A percentile compares a stretch with the other conserved stretches of the same genome.
These are phyloP conservation scores for Penicillium bovifimosum DNA, from an alignment of 495 filamentous ascomycete genomes.

Conservation along the genomic window DNA sequence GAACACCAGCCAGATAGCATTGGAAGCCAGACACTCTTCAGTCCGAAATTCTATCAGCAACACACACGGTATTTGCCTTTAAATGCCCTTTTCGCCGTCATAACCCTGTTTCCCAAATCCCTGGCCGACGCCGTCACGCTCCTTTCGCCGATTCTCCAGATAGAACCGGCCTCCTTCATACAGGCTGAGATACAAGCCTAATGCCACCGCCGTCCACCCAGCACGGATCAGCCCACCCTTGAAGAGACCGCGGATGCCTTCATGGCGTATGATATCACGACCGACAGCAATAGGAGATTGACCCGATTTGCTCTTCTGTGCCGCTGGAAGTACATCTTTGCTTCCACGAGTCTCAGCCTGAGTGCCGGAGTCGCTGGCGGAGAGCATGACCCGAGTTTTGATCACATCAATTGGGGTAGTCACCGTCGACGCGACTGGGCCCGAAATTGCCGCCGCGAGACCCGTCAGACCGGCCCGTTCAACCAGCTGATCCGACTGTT, in stretches of 20 bases:
- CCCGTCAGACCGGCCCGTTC: conserved; percentile 62
- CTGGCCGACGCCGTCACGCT: conserved; percentile 8
- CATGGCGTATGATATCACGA: conserved; percentile 52
- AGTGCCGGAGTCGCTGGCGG: conserved; percentile 29
- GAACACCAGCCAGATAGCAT: too few relatives aligned
- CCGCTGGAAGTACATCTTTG: not conserved
- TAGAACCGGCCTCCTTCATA: conserved; percentile 77
- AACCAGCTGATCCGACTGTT: conserved; percentile 13
- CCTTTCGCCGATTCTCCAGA: conserved; percentile 46
- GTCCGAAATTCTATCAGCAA: not conserved
- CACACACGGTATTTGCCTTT: not conserved
- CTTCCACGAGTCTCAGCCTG: not conserved
- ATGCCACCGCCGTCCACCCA: conserved; percentile 75
- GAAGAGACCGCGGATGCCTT: conserved; percentile 69
- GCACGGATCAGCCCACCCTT: conserved; percentile 68
- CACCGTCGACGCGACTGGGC: conserved; percentile 60
- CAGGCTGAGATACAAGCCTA: conserved; percentile 77
- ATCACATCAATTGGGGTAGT: conserved; percentile 83
- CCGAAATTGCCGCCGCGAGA: conserved; percentile 61
- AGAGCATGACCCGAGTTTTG: conserved; percentile 73
- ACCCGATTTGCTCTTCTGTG: conserved; percentile 10
- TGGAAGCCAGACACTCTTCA: not conserved
- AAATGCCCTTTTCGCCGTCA: conserved; percentile 7
- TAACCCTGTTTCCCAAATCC: not conserved
- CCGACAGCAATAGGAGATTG: conserved; percentile 50